A percentile compares a stretch with the other conserved stretches of the same genome.
phyloP scores from a whole-genome alignment of 257 asterid species.

The Lavandula angustifolia region DNA sequence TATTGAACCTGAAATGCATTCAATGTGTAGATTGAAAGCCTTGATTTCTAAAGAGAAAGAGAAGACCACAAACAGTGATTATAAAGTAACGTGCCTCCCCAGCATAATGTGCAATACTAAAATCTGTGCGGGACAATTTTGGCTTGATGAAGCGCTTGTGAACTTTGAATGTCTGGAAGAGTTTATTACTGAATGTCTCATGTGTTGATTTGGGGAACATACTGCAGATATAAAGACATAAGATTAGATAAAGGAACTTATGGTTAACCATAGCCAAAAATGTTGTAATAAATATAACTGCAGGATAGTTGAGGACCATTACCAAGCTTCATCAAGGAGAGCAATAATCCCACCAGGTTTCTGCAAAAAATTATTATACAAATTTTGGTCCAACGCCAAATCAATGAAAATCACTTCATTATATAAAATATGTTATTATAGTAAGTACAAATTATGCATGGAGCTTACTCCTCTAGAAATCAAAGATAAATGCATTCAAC shows the following conservation, averaged over 20 bases:
- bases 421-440: not conserved
- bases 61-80: no score
- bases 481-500: constrained; percentile 17
- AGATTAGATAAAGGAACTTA: constrained; percentile 17
- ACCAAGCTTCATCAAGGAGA: constrained; percentile 97
- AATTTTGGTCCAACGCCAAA: no score
- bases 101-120: constrained; percentile 88
- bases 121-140: constrained; percentile 87
- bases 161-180: constrained; percentile 68
- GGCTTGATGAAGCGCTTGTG: constrained; percentile 77
- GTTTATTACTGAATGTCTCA: constrained; percentile 78
- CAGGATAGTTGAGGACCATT: constrained; percentile 32
- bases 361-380: constrained; percentile 49
- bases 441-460: not conserved
- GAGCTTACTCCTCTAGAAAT: constrained; percentile 24
- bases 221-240: constrained; percentile 44
- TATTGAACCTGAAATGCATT: constrained; percentile 60
- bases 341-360: constrained; percentile 91
- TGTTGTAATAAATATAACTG: constrained; percentile 23
- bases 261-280: constrained; percentile 33
- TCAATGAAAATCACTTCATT: no score
- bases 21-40: no score
- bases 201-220: constrained; percentile 97
- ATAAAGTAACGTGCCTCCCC: constrained; percentile 68
- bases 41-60: no score